phyloP scores from a whole-genome alignment of 1,284 basidiomycete genomes.

The Vanrija humicola region DNA sequence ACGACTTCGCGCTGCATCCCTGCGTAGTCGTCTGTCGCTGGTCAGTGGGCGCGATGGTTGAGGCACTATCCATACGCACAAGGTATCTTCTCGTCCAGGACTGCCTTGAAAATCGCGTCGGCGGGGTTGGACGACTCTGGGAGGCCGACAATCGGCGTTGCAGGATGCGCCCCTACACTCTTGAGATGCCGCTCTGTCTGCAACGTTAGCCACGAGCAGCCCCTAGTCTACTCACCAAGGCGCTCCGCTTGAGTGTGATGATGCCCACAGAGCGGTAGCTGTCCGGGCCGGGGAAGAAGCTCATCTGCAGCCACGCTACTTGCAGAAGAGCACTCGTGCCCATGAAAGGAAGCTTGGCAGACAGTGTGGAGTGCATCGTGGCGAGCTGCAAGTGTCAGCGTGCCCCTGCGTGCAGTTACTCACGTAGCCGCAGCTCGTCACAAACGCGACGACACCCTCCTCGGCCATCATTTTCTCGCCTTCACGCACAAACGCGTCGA shows the following conservation, averaged over 20 bases:
- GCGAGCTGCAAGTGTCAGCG: slow-evolving; percentile 14
- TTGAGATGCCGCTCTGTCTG: slow-evolving; percentile 17
- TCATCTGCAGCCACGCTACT: slow-evolving; percentile 25
- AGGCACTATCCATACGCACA: slow-evolving; percentile 9
- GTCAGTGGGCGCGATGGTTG: not conserved
- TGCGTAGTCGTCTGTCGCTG: slow-evolving; percentile 24
- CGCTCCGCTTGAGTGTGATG: slow-evolving; percentile 22
- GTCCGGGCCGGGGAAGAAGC: slow-evolving; percentile 20
- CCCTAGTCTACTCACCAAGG: slow-evolving; percentile 16
- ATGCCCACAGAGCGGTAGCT: slow-evolving; percentile 21
- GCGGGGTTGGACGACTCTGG: slow-evolving; percentile 12
- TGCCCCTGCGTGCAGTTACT: not conserved
- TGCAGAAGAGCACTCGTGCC: slow-evolving; percentile 25
- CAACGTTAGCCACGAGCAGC: not conserved
- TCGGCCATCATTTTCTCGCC: slow-evolving; percentile 20
- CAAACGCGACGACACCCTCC: slow-evolving; percentile 24
- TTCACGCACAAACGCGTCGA: slow-evolving; percentile 27
- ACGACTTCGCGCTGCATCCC: slow-evolving; percentile 31
- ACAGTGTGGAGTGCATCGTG: slow-evolving; percentile 30
- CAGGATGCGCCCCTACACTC: slow-evolving; percentile 16
- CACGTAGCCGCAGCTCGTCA: slow-evolving; percentile 24
- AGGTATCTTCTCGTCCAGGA: slow-evolving; percentile 18
- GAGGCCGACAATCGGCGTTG: slow-evolving; percentile 20
- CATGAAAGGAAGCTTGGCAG: slow-evolving; percentile 22
- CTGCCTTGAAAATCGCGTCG: slow-evolving; percentile 21